A percentile compares a stretch with the other conserved stretches of the same genome.
Evolutionary conservation across 345 rosid genomes (phyloP).

Genomic region (Ricinus communis): DNA sequence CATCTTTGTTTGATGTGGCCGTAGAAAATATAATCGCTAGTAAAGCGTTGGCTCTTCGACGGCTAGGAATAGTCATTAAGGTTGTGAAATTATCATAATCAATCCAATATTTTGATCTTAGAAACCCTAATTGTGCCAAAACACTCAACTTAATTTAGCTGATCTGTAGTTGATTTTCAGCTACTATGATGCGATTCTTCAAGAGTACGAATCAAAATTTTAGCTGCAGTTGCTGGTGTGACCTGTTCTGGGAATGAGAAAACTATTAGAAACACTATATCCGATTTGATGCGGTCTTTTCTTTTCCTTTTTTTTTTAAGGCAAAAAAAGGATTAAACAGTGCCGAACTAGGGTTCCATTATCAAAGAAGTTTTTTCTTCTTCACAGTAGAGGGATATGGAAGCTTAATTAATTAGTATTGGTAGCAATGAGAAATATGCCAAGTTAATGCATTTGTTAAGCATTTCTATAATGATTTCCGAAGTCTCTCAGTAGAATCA

Average conservation of each 20-base stretch:
- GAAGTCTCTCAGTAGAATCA: neutral
- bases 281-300: no score
- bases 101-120: neutral
- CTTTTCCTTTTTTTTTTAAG: no score
- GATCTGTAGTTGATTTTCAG: neutral
- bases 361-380: neutral
- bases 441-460: no score
- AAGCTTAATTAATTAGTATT: neutral
- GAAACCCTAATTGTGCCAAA: constrained; percentile 1
- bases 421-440: neutral
- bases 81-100: neutral
- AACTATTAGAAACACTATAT: no score
- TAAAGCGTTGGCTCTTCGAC: no score
- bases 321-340: neutral
- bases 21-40: no score
- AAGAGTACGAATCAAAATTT: no score
- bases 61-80: no score
- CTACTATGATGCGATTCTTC: neutral
- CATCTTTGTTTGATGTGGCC: no score
- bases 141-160: no score
- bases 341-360: neutral
- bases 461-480: neutral
- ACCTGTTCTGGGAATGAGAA: no score
- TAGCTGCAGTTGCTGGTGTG: no score
- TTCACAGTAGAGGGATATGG: neutral